Evolutionary conservation across 139 green algal genomes (phyloP).

Genomic region (Chlamydomonas applanata): DNA sequence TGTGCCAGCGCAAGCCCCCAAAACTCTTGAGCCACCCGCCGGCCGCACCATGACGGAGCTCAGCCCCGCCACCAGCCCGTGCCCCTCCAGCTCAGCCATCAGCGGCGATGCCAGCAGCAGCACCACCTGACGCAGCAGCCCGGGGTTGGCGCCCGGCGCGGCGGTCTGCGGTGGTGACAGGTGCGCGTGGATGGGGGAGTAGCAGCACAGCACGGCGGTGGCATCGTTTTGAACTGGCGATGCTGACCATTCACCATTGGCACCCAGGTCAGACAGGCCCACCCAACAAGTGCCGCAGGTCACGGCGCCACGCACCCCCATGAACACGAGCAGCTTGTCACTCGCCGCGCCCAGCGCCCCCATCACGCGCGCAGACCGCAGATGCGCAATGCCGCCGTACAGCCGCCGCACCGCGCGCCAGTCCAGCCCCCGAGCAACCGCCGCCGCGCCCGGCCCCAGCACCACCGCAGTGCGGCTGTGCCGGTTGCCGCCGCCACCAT

Average conservation of each 20-base stretch:
- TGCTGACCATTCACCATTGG: not conserved
- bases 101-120: constrained; percentile 39
- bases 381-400: not conserved
- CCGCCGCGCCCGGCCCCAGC: too few species aligned
- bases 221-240: not conserved
- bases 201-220: not conserved
- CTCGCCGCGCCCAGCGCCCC: not conserved
- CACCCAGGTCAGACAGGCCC: not conserved
- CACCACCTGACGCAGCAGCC: constrained; percentile 22
- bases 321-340: constrained; percentile 6
- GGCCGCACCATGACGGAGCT: constrained; percentile 5
- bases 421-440: too few species aligned
- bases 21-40: not conserved
- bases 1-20: not conserved
- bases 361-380: not conserved
- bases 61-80: constrained; percentile 16
- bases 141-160: constrained; percentile 22
- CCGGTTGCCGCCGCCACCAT: too few species aligned
- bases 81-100: constrained; percentile 31
- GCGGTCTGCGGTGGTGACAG: not conserved
- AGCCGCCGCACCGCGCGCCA: not conserved
- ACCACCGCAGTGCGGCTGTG: too few species aligned
- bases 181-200: not conserved
- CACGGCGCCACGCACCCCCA: not conserved
- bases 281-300: not conserved